Conservation (phyloP, 2,329 filamentous ascomycete species). For the Metarhizium brunneum region DNA sequence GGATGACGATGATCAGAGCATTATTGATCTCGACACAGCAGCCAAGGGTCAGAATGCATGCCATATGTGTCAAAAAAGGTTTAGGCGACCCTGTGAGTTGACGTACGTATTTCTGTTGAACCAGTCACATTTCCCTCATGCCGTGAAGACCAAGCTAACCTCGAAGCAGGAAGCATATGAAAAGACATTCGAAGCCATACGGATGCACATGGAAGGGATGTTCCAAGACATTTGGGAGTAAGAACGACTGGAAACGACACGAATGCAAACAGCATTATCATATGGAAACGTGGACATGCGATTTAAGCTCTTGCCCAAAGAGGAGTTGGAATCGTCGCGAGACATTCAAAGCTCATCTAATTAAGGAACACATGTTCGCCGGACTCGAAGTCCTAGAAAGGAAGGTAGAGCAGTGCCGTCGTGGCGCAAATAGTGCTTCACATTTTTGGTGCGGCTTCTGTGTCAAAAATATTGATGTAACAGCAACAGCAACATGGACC, state of each 20-base stretch:
- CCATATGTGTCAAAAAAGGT: conserved; percentile 27
- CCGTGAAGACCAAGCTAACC: neutral
- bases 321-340: conserved; percentile 50
- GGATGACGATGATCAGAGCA: conserved; percentile 2
- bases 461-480: conserved; percentile 40
- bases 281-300: conserved; percentile 64
- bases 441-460: conserved; percentile 91
- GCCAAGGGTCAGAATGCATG: neutral
- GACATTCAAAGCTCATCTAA: conserved; percentile 53
- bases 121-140: neutral
- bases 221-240: conserved; percentile 72
- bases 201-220: conserved; percentile 68
- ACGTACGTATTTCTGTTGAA: conserved; percentile 29
- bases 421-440: conserved; percentile 54
- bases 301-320: conserved; percentile 43
- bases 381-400: conserved; percentile 25
- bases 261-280: conserved; percentile 73
- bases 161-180: conserved; percentile 64
- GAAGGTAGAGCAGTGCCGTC: conserved; percentile 43
- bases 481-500: conserved; percentile 40
- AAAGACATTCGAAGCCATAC: conserved; percentile 73
- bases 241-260: conserved; percentile 90
- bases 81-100: conserved; percentile 43
- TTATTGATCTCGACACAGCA: neutral
- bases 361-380: conserved; percentile 33